phyloP scores from a whole-genome alignment of 2,329 filamentous ascomycete genomes.

The Exutisphaerella laricina region DNA sequence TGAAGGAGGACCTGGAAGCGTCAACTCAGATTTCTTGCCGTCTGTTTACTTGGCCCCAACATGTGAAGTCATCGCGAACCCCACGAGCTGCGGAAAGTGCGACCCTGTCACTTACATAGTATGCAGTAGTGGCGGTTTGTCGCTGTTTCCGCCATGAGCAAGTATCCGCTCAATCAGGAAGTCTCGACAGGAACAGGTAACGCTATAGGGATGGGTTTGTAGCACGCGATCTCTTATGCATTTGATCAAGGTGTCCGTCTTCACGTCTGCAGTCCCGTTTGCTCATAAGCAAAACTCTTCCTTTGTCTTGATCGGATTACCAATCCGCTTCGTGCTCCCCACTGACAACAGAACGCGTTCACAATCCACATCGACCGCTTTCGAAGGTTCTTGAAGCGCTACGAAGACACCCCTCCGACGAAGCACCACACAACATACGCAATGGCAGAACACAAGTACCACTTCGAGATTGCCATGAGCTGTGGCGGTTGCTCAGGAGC shows the following conservation, averaged over 20 bases:
- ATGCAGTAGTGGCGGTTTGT: conserved; percentile 1
- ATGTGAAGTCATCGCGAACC: conserved; percentile 3
- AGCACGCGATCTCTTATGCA: neutral
- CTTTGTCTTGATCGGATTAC: neutral
- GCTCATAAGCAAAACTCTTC: neutral
- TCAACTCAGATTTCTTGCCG: neutral
- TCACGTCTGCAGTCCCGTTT: neutral
- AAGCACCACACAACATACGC: conserved; percentile 22
- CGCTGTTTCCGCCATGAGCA: conserved; percentile 1
- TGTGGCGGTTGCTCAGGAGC: conserved; percentile 96
- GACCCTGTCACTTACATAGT: neutral
- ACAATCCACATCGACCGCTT: neutral
- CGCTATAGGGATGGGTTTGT: neutral
- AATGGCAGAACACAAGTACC: conserved; percentile 84
- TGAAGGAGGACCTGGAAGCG: neutral
- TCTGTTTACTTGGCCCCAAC: neutral
- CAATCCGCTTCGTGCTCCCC: neutral
- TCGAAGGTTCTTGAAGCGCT: neutral
- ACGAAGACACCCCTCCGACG: too few species aligned
- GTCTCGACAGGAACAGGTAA: neutral
- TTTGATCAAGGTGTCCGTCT: neutral
- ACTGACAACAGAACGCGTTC: neutral
- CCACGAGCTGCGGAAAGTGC: neutral
- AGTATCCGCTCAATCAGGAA: neutral
- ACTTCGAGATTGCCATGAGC: conserved; percentile 90